Evolutionary conservation across 129 eudicot genomes (phyloP).

Genomic region (Flaveria ramosissima): DNA sequence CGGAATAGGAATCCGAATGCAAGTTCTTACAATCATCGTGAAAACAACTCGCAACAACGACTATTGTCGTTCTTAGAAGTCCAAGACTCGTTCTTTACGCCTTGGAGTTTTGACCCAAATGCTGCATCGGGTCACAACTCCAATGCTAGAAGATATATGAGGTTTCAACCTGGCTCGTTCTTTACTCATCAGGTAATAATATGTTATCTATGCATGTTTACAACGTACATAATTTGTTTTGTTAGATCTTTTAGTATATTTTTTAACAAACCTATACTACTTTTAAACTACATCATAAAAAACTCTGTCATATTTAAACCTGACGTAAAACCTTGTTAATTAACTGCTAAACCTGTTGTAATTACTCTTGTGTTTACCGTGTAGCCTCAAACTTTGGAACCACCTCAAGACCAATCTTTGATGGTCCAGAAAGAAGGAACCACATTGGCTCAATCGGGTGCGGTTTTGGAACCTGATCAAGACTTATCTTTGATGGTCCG

Average conservation of each 20-base stretch:
- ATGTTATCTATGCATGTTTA: background rate
- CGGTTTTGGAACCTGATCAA: background rate
- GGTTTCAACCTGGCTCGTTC: slow-evolving; percentile 20
- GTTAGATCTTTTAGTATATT: background rate
- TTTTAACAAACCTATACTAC: too few species aligned
- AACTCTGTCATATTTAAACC: too few species aligned
- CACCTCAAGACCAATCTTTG: background rate
- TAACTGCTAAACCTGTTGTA: background rate
- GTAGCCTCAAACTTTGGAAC: background rate
- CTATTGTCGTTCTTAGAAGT: slow-evolving; percentile 21
- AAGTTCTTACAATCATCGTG: background rate
- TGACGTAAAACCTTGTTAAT: too few species aligned
- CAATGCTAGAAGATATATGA: background rate
- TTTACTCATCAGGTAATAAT: slow-evolving; percentile 19
- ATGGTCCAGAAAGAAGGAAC: background rate
- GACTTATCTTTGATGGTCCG: background rate
- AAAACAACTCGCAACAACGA: background rate
- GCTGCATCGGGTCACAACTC: background rate
- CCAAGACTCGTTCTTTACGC: slow-evolving; percentile 15
- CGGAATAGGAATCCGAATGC: background rate
- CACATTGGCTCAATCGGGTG: background rate
- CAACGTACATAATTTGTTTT: too few species aligned
- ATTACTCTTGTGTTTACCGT: background rate
- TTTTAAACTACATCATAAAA: too few species aligned
- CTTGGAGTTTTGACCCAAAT: slow-evolving; percentile 23